Evolutionary conservation across 345 rosid species (phyloP).

Genomic region (Diplotaxis tenuifolia): DNA sequence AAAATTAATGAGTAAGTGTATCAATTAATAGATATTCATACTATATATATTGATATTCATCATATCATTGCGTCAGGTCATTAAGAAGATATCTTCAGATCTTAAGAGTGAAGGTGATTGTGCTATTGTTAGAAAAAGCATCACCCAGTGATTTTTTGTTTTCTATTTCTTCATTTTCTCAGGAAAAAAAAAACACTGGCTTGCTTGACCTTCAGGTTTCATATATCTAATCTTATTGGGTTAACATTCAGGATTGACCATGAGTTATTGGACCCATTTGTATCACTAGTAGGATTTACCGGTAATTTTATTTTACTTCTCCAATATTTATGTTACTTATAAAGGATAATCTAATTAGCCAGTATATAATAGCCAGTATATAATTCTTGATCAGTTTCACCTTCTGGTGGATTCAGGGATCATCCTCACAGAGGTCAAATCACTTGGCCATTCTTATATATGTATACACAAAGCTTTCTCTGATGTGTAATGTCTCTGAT

Average conservation of each 20-base stretch:
- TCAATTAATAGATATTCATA: too few species aligned
- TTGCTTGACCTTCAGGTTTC: slow-evolving; percentile 14
- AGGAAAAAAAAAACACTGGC: background rate
- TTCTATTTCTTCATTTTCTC: background rate
- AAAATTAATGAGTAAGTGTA: too few species aligned
- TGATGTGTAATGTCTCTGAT: slow-evolving; percentile 1
- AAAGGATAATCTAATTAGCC: too few species aligned
- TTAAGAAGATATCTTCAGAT: slow-evolving; percentile 59
- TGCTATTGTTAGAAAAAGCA: slow-evolving; percentile 73
- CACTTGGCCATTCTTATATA: background rate
- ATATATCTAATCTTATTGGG: background rate
- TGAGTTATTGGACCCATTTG: slow-evolving; percentile 76
- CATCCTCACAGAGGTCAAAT: slow-evolving; percentile 86
- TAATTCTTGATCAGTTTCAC: slow-evolving; percentile 61
- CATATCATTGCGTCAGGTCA: slow-evolving; percentile 48
- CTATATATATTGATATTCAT: too few species aligned
- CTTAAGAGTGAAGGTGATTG: slow-evolving; percentile 70
- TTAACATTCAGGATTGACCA: slow-evolving; percentile 54
- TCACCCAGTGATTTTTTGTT: slow-evolving; percentile 53
- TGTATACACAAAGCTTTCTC: background rate
- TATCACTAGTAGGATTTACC: slow-evolving; percentile 73
- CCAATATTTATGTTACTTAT: too few species aligned
- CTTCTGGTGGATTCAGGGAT: slow-evolving; percentile 89
- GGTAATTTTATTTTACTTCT: slow-evolving; percentile 39
- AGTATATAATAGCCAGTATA: too few species aligned